Evolutionary conservation across 2,329 filamentous ascomycete genomes (phyloP), one percentile per base, ranked within the genome.

Genomic region (Aspergillus sp.): DNA sequence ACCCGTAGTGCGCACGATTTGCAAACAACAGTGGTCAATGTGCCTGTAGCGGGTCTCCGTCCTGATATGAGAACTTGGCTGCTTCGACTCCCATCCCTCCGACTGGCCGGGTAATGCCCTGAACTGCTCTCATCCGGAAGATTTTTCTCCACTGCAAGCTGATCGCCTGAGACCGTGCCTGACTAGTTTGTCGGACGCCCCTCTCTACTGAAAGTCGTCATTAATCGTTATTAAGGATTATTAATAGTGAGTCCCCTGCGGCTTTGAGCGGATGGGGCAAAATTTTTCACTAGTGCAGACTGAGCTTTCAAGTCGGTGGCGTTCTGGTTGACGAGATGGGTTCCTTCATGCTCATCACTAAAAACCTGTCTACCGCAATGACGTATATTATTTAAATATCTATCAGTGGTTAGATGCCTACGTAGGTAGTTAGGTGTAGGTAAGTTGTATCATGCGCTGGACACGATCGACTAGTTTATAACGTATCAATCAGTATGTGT

Each of bases 151-250:
- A 56, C 54, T 41, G 49, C 20, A 50, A 38, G 42, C 46, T 30
- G 51, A 52, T 56, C 49, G 51, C 54, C 54, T 49, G 33, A 54
- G 46, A 50, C 48, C 42, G 54, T 56, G 48, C 52, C 52, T 54
- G 54, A 49, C 54, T 56, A 56, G 48, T 33, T 49, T 20, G 10
- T 19, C 32, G 14, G 41, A 36, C 26, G 45, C 45, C 51, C 54
- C 51, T 51, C 46, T 49, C 22, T 20, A 26, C n/a, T 44, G 26
- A 46, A 36, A 36, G 44, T 53, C 50, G 47, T 50, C 50, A 53
- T 49, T 49, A 45, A 46, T 32, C 41, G 32, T 33, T 40, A 38
- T 52, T 47, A 52, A 30, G 52, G 48, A 53, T 53, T 38, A 38
- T 16, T 38, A 38, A 38, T 38, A 38, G 26, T 8, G 3, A 30